These are phyloP conservation scores for Exophiala alcalophila DNA, from an alignment of 2,329 filamentous ascomycete species.

Conservation along the genomic window DNA sequence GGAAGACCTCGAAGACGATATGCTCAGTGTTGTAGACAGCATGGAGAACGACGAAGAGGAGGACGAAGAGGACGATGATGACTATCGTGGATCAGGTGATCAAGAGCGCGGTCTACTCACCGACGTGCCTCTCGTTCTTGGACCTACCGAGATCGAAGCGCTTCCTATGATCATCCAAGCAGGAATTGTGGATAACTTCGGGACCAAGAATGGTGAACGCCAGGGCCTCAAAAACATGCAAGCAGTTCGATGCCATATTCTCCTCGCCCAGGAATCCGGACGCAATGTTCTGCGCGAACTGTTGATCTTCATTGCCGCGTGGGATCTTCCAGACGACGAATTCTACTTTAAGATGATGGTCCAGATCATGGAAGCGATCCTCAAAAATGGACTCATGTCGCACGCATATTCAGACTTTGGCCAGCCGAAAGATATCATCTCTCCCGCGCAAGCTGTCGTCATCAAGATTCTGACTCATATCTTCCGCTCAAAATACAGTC, in stretches of 20 bases:
- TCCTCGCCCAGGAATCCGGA: constrained; percentile 85
- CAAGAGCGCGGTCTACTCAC: constrained; percentile 75
- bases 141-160: constrained; percentile 92
- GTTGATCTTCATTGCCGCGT: constrained; percentile 93
- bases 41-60: no score
- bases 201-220: constrained; percentile 53
- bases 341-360: constrained; percentile 96
- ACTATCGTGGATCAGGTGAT: constrained; percentile 50
- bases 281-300: constrained; percentile 86
- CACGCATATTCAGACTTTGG: constrained; percentile 89
- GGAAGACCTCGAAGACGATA: constrained; percentile 42
- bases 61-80: constrained; percentile 55
- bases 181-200: constrained; percentile 81
- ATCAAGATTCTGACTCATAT: constrained; percentile 88
- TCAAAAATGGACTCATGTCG: constrained; percentile 83
- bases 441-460: constrained; percentile 88
- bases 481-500: constrained; percentile 63
- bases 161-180: constrained; percentile 97
- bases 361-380: constrained; percentile 89
- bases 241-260: constrained; percentile 82
- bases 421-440: constrained; percentile 94
- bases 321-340: constrained; percentile 90
- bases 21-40: constrained; percentile 44
- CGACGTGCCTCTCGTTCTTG: constrained; percentile 89
- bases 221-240: constrained; percentile 72